A percentile compares a stretch with the other conserved stretches of the same genome.
These are phyloP conservation scores for Trichoderma gamsii DNA, from an alignment of 495 filamentous ascomycete species.

Conservation along the genomic window DNA sequence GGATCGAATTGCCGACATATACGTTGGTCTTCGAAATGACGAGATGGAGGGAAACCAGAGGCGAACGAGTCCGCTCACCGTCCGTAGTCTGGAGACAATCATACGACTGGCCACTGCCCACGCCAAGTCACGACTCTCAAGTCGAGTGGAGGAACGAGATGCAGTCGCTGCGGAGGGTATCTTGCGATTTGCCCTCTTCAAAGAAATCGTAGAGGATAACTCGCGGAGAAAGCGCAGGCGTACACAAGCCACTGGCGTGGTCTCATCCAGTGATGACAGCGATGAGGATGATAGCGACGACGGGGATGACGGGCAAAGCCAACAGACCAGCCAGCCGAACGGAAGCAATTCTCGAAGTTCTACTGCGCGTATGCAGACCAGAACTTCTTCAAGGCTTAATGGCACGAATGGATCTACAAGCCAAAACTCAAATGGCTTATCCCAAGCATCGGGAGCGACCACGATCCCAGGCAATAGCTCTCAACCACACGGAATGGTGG, in stretches of 20 bases:
- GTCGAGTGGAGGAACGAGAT: constrained; percentile 87
- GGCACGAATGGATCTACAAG: neutral
- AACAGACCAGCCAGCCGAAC: neutral
- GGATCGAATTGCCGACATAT: constrained; percentile 87
- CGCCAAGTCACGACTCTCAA: constrained; percentile 87
- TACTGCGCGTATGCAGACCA: constrained; percentile 15
- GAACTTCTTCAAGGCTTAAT: neutral
- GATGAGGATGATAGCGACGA: constrained; percentile 34
- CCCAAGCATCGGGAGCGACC: constrained; percentile 14
- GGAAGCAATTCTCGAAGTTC: constrained; percentile 17
- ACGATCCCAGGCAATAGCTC: constrained; percentile 14
- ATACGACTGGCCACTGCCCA: constrained; percentile 96
- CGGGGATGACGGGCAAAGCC: constrained; percentile 22
- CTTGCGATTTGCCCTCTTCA: constrained; percentile 93
- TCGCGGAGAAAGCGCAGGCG: constrained; percentile 67
- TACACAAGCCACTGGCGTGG: constrained; percentile 37
- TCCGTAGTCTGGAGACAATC: constrained; percentile 93
- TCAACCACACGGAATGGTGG: constrained; percentile 31
- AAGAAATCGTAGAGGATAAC: constrained; percentile 88
- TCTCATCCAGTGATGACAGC: constrained; percentile 32
- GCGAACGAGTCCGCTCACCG: constrained; percentile 90
- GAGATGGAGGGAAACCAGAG: constrained; percentile 91
- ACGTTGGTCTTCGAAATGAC: constrained; percentile 90
- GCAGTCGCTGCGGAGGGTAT: constrained; percentile 84
- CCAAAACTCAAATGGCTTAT: neutral